Percentiles rank a stretch among this genome's conserved stretches.
phyloP scores from a whole-genome alignment of 1,139 yeast genomes.

The Yamadazyma triangularis region DNA sequence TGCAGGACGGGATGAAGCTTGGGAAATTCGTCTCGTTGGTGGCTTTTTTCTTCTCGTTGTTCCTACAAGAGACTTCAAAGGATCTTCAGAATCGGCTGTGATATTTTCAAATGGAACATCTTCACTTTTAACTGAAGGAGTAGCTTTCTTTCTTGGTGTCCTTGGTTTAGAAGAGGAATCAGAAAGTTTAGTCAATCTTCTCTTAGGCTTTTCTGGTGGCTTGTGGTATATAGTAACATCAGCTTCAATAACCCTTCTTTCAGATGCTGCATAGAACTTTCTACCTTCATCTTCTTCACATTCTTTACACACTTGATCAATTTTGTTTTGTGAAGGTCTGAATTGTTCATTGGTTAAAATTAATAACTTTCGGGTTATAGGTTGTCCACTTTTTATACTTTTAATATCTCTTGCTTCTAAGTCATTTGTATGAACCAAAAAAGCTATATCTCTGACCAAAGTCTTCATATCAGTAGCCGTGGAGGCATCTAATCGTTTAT shows the following conservation, averaged over 20 bases:
- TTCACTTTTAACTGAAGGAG: too few species aligned
- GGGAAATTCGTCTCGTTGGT: background rate
- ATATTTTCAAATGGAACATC: too few species aligned
- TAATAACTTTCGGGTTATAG: constrained; percentile 29
- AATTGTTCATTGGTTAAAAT: constrained; percentile 23
- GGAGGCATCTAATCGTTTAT: constrained; percentile 27
- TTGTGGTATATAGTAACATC: constrained; percentile 22
- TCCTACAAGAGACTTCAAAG: background rate
- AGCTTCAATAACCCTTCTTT: constrained; percentile 26
- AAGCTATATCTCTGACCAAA: constrained; percentile 38
- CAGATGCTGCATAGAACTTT: constrained; percentile 6
- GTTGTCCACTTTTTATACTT: constrained; percentile 26
- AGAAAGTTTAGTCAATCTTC: constrained; percentile 19
- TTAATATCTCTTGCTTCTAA: constrained; percentile 26
- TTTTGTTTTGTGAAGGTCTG: constrained; percentile 25
- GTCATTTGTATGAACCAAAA: constrained; percentile 18
- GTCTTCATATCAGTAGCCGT: constrained; percentile 48
- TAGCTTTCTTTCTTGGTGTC: too few species aligned
- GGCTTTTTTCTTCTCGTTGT: background rate
- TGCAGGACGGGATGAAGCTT: too few species aligned
- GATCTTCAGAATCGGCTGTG: too few species aligned
- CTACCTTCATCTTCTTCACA: constrained; percentile 25
- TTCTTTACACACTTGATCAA: constrained; percentile 20
- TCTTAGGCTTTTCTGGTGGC: constrained; percentile 9
- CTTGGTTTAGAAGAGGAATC: too few species aligned